Evolutionary conservation across 2,329 filamentous ascomycete species (phyloP), one percentile per base, ranked within the genome.

Genomic region (Trichocomaceae sp.): DNA sequence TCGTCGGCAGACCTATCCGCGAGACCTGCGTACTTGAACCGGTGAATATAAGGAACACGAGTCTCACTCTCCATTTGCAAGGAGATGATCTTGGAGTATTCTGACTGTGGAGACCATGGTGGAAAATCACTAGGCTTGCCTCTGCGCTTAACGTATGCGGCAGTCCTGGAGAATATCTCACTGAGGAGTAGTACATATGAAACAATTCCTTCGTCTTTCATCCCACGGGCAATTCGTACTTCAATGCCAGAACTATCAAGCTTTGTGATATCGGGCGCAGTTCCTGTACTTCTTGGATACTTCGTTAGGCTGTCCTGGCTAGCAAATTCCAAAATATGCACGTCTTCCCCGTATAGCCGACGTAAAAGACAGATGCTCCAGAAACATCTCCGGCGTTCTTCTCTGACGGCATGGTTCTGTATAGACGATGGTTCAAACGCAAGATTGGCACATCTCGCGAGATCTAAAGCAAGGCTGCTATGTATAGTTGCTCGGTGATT

Each of bases 31-130:
- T 73, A 72, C 17, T 76, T 73, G 58, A 79, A 81, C 1, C 78
- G 75, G 62, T 80, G 78, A 13, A 71, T 73, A 19, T 75, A 72
- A 1, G 78, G 77, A 60, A 80, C 74, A 2, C 71, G 70, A 6
- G 77, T 79, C 59, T 81, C 79, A 20, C 77, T 69, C 9, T 80
- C 77, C 71, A 80, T 77, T 52, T 79, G 75, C 12, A 74, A 62
- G 3, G 75, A 72, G 50, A 77, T 73, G 26, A 79, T 76, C n/a
- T 69, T 73, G 0, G 78, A 75, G 58, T 80, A 80, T 50, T 80
- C 77, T 0, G 78, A 81, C 46, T 77, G 69, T 0, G 76, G 70
- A 9, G 75, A 77, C 77, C 78, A 77, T 20, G 71, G 75, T 5
- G 75, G 74, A 8, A 76, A 63, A 22, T 65, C 67, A 52, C 72